A percentile compares a stretch with the other conserved stretches of the same genome.
phyloP scores from a whole-genome alignment of 1,139 yeast genomes.

The Torulaspora globosa region DNA sequence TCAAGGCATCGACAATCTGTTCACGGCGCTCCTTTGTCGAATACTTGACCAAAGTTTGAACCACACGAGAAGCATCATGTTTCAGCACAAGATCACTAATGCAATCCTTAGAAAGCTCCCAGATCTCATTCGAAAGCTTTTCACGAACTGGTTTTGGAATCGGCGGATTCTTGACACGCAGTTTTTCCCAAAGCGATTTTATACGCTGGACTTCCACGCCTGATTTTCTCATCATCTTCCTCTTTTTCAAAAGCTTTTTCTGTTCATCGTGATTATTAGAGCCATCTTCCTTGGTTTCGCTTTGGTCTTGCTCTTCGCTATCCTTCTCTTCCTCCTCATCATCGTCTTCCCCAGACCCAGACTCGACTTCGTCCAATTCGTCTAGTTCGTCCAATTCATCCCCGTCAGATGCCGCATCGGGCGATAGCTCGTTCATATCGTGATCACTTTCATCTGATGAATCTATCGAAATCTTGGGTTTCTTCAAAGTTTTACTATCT shows the following conservation, averaged over 20 bases:
- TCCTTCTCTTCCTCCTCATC: slow-evolving; percentile 31
- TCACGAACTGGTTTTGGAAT: slow-evolving; percentile 75
- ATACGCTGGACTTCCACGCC: slow-evolving; percentile 83
- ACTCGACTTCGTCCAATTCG: slow-evolving; percentile 33
- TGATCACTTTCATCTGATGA: slow-evolving; percentile 34
- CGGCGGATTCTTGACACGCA: slow-evolving; percentile 82
- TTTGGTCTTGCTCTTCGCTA: slow-evolving; percentile 25
- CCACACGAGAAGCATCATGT: slow-evolving; percentile 96
- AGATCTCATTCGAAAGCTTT: slow-evolving; percentile 74
- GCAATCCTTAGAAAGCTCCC: slow-evolving; percentile 75
- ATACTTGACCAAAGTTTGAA: slow-evolving; percentile 87
- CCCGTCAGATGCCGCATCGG: slow-evolving; percentile 18
- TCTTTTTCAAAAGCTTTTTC: slow-evolving; percentile 68
- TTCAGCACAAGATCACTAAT: slow-evolving; percentile 83
- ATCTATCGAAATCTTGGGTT: slow-evolving; percentile 33
- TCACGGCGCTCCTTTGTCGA: slow-evolving; percentile 78
- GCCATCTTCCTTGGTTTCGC: slow-evolving; percentile 35
- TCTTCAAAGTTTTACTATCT: slow-evolving; percentile 24
- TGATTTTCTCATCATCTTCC: slow-evolving; percentile 81
- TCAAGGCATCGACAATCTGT: slow-evolving; percentile 61
- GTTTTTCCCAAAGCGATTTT: slow-evolving; percentile 84
- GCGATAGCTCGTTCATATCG: slow-evolving; percentile 4
- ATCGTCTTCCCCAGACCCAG: slow-evolving; percentile 28
- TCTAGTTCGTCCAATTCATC: slow-evolving; percentile 26
- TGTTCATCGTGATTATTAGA: slow-evolving; percentile 81